Percentiles rank a stretch among this genome's conserved stretches.
Conservation (phyloP, 192 early-diverging fungal species). For the Coemansia sp. region DNA sequence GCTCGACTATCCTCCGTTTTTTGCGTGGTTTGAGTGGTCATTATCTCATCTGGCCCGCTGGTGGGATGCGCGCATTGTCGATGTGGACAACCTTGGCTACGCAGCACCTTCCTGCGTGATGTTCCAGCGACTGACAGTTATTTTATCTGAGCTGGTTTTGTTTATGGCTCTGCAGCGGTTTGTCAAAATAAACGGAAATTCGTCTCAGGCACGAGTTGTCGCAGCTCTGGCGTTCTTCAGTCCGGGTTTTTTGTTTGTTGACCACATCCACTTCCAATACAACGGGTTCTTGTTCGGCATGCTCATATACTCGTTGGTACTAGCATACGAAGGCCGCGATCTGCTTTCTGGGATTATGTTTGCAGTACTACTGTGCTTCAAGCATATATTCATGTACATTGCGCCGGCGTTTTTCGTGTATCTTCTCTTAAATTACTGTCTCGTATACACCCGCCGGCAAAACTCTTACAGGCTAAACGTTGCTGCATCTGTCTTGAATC, state of each 20-base stretch:
- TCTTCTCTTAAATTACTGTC: conserved; percentile 77
- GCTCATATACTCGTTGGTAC: conserved; percentile 71
- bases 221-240: conserved; percentile 63
- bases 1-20: conserved; percentile 96
- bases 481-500: conserved; percentile 26
- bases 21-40: conserved; percentile 91
- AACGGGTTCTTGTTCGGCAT: conserved; percentile 92
- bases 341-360: conserved; percentile 66
- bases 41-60: conserved; percentile 56
- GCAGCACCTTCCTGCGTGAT: conserved; percentile 62
- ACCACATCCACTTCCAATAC: conserved; percentile 98
- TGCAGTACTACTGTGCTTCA: conserved; percentile 90
- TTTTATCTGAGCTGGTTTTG: conserved; percentile 76
- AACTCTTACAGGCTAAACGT: background rate
- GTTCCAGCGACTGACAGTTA: conserved; percentile 83
- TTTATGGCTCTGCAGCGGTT: conserved; percentile 65
- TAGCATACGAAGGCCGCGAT: conserved; percentile 62
- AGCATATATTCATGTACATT: conserved; percentile 93
- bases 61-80: conserved; percentile 76
- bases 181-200: conserved; percentile 15
- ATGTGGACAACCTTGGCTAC: conserved; percentile 67
- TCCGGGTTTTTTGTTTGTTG: conserved; percentile 80
- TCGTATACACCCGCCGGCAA: conserved; percentile 11
- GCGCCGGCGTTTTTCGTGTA: conserved; percentile 94
- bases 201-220: conserved; percentile 43